Evolutionary conservation across 108 stramenopile genomes (phyloP).

Genomic region (Pelagomonas calceolata): DNA sequence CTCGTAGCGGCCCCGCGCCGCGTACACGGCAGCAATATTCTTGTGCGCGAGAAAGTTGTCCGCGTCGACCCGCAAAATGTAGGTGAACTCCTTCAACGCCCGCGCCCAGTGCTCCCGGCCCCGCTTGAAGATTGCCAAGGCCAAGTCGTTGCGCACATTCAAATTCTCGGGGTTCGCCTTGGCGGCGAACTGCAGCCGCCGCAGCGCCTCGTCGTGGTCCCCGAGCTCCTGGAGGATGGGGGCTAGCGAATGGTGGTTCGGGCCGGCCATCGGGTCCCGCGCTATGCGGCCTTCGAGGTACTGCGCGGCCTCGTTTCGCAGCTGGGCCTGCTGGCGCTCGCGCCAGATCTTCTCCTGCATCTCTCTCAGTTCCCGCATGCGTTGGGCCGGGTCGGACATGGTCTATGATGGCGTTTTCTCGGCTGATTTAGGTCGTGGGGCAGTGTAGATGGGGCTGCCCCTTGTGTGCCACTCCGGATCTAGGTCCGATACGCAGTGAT

Average conservation of each 20-base stretch:
- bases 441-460: too few species aligned
- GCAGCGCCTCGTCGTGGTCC: not conserved
- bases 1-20: constrained; percentile 6
- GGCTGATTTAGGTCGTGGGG: too few species aligned
- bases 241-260: not conserved
- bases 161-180: not conserved
- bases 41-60: constrained; percentile 3
- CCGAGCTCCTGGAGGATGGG: not conserved
- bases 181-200: not conserved
- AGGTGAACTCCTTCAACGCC: constrained; percentile 3
- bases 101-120: not conserved
- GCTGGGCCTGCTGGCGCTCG: too few species aligned
- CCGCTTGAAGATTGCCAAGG: constrained; percentile 2
- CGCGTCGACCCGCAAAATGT: not conserved
- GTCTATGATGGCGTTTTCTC: too few species aligned
- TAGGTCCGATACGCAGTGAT: too few species aligned
- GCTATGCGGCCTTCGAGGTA: not conserved
- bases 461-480: too few species aligned
- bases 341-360: too few species aligned
- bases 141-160: constrained; percentile 10
- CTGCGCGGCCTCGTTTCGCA: not conserved
- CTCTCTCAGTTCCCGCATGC: too few species aligned
- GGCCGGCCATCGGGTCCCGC: not conserved
- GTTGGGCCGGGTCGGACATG: too few species aligned
- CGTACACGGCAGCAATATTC: constrained; percentile 10